phyloP scores from a whole-genome alignment of 2,329 filamentous ascomycete genomes.

The Rachicladosporium sp. region DNA sequence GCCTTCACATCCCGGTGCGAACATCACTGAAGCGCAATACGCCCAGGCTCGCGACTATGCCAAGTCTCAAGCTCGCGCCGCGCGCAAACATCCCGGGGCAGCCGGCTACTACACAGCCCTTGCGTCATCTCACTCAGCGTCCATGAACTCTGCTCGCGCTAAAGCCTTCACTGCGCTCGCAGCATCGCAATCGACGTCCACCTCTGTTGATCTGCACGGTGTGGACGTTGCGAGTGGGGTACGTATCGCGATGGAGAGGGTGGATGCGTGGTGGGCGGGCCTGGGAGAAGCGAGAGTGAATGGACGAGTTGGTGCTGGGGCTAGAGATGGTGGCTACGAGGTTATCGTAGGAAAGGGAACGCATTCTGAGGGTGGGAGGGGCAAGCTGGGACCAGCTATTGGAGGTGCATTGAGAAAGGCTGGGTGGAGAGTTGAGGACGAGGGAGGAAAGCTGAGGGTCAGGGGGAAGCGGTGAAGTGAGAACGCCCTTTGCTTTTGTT shows the following conservation, averaged over 20 bases:
- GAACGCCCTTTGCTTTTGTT: too few species aligned
- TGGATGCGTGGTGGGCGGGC: constrained; percentile 62
- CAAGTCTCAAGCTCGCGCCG: constrained; percentile 45
- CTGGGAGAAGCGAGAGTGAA: constrained; percentile 53
- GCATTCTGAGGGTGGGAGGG: constrained; percentile 66
- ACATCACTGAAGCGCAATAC: constrained; percentile 23
- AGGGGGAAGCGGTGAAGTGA: constrained; percentile 35
- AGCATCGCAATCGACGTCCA: constrained; percentile 46
- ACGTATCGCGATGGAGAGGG: constrained; percentile 57
- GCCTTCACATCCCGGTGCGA: constrained; percentile 25
- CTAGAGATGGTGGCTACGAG: constrained; percentile 43
- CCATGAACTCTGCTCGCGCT: constrained; percentile 47
- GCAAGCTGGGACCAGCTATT: constrained; percentile 68
- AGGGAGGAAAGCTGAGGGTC: constrained; percentile 59
- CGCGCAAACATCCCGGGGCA: constrained; percentile 59
- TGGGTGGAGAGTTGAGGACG: constrained; percentile 70
- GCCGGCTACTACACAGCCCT: constrained; percentile 64
- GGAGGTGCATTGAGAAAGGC: constrained; percentile 60
- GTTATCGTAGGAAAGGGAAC: constrained; percentile 72
- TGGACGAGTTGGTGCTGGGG: constrained; percentile 32
- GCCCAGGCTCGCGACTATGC: constrained; percentile 37
- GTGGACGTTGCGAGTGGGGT: constrained; percentile 70
- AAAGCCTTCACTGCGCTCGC: constrained; percentile 60
- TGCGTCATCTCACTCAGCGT: constrained; percentile 50
- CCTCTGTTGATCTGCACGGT: constrained; percentile 67